Evolutionary conservation across 2,329 filamentous ascomycete genomes (phyloP).

Genomic region (Cytospora schulzeri): DNA sequence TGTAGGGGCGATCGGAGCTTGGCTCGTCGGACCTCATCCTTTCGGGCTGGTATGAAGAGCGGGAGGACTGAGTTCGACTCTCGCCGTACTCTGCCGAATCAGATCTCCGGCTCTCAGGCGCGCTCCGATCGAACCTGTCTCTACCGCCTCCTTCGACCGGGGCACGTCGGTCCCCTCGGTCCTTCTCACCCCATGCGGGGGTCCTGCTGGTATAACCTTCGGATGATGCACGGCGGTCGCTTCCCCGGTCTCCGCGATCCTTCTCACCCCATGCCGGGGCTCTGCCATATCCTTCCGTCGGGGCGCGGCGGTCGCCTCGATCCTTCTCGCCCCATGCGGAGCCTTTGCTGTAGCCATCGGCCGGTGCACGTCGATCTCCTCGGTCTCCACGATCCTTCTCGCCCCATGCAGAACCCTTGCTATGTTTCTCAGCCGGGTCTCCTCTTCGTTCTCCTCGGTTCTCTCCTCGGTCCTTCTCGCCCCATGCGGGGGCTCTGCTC

Average conservation of each 20-base stretch:
- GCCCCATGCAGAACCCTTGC: neutral
- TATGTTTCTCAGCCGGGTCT: no score
- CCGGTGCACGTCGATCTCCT: no score
- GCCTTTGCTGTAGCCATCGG: neutral
- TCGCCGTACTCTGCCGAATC: neutral
- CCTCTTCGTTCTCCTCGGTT: neutral
- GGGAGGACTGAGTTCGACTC: neutral
- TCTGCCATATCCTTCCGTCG: neutral
- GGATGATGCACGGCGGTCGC: neutral
- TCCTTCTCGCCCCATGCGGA: neutral
- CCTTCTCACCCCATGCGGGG: neutral
- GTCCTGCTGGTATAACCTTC: neutral
- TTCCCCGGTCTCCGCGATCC: neutral
- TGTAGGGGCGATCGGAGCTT: neutral
- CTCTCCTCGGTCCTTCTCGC: neutral
- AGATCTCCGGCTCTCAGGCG: neutral
- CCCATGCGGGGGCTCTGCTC: neutral
- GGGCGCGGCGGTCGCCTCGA: neutral
- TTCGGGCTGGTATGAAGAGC: neutral
- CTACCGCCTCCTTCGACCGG: neutral
- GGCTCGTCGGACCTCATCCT: neutral
- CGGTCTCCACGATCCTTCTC: neutral
- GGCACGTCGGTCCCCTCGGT: neutral
- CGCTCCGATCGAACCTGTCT: neutral
- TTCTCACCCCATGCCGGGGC: neutral